Evolutionary conservation across 2,329 filamentous ascomycete genomes (phyloP).

Genomic region (Cladosporium oxysporum): DNA sequence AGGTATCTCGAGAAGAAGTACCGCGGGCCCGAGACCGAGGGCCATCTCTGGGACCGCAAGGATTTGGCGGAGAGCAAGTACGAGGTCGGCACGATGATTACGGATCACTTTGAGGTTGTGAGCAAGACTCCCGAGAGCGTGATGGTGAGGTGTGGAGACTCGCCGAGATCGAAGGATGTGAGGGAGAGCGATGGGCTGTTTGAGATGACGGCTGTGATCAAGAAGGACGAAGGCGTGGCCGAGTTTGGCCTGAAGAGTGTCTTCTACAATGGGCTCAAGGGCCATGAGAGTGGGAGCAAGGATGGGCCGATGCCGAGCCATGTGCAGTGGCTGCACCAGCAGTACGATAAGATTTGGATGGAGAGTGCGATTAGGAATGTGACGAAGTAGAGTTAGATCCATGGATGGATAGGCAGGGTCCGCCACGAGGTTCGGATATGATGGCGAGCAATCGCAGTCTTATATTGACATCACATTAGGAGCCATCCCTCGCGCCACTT

Average conservation of each 20-base stretch:
- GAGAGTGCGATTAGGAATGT: conserved; percentile 53
- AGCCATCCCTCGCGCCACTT: not conserved
- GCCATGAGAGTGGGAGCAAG: conserved; percentile 37
- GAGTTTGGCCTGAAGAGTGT: conserved; percentile 67
- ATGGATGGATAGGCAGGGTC: not conserved
- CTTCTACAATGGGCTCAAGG: conserved; percentile 56
- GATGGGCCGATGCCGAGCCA: conserved; percentile 48
- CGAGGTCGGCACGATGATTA: conserved; percentile 63
- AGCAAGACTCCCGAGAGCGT: conserved; percentile 63
- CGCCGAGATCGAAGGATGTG: conserved; percentile 58
- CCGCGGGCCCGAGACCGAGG: conserved; percentile 54
- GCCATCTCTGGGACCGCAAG: conserved; percentile 62
- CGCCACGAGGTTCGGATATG: not conserved
- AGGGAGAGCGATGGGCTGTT: conserved; percentile 67
- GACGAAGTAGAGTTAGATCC: conserved; percentile 25
- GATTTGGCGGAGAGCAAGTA: conserved; percentile 60
- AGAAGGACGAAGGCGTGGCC: conserved; percentile 59
- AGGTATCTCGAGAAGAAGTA: conserved; percentile 62
- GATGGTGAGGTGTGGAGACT: conserved; percentile 66
- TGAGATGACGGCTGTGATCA: conserved; percentile 62
- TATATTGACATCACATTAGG: not conserved
- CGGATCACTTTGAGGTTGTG: conserved; percentile 72
- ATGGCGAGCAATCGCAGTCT: too few relatives aligned
- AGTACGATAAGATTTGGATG: conserved; percentile 60
- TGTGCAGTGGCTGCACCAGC: conserved; percentile 54